These are phyloP conservation scores for Pythium myriotylum DNA, from an alignment of 352 stramenopile genomes.

Conservation along the genomic window DNA sequence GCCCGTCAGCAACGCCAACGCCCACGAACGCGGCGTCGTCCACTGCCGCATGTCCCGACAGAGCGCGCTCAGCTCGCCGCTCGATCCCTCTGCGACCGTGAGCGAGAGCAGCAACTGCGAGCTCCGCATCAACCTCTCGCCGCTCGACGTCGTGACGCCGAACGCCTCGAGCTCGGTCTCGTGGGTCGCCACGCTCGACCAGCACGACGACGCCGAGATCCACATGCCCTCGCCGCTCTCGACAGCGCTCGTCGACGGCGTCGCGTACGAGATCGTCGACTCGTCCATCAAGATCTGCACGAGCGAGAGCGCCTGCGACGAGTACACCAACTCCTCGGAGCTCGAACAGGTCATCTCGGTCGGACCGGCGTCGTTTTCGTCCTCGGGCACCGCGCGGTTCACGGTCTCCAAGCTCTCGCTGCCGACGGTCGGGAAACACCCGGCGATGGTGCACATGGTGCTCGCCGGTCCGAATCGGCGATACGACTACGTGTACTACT, in stretches of 20 bases:
- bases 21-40: constrained; percentile 24
- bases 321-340: constrained; percentile 30
- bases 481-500: constrained; percentile 62
- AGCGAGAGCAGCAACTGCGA: constrained; percentile 48
- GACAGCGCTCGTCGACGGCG: constrained; percentile 21
- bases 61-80: constrained; percentile 32
- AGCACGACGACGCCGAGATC: constrained; percentile 39
- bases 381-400: constrained; percentile 34
- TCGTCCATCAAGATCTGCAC: constrained; percentile 54
- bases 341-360: background rate
- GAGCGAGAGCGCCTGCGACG: constrained; percentile 37
- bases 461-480: constrained; percentile 37
- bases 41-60: constrained; percentile 53
- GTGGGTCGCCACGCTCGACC: constrained; percentile 43
- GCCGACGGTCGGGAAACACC: constrained; percentile 36
- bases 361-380: constrained; percentile 38
- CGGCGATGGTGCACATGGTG: constrained; percentile 48
- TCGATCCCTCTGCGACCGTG: constrained; percentile 33
- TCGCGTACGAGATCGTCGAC: constrained; percentile 50
- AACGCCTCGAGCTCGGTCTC: constrained; percentile 24
- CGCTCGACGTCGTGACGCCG: constrained; percentile 34
- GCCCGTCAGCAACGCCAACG: background rate
- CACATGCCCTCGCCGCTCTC: constrained; percentile 47
- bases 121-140: constrained; percentile 37
- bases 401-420: constrained; percentile 37